Conservation (phyloP, 805 yeast species). For the Limtongozyma cylindracea region DNA sequence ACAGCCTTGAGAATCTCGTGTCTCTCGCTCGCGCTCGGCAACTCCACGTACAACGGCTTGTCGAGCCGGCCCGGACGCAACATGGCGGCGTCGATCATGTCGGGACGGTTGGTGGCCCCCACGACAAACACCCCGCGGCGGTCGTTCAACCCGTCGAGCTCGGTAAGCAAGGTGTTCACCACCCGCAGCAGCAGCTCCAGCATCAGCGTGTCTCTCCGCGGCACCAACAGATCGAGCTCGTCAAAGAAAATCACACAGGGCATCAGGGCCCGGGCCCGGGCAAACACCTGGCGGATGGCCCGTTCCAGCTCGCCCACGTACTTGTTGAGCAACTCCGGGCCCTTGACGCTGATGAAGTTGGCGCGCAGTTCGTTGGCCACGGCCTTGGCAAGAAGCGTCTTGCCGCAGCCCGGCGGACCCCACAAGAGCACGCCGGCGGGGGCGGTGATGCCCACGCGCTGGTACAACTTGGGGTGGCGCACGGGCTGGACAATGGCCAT, state of each 20-base stretch:
- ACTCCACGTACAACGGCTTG: slow-evolving; percentile 74
- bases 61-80: slow-evolving; percentile 90
- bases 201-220: slow-evolving; percentile 70
- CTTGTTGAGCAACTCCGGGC: slow-evolving; percentile 85
- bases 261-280: slow-evolving; percentile 74
- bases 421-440: slow-evolving; percentile 94
- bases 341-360: slow-evolving; percentile 84
- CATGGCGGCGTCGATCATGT: slow-evolving; percentile 97
- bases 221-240: slow-evolving; percentile 89
- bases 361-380: slow-evolving; percentile 96
- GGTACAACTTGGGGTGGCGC: slow-evolving; percentile 71
- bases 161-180: slow-evolving; percentile 84
- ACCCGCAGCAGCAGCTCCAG: slow-evolving; percentile 85
- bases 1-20: slow-evolving; percentile 63
- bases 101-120: slow-evolving; percentile 95
- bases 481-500: slow-evolving; percentile 97
- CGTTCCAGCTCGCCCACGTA: slow-evolving; percentile 93
- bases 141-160: slow-evolving; percentile 83
- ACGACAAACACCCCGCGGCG: slow-evolving; percentile 82
- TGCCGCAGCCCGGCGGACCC: slow-evolving; percentile 99
- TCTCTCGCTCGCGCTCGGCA: slow-evolving; percentile 62
- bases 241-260: slow-evolving; percentile 93
- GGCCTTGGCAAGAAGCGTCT: slow-evolving; percentile 86
- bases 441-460: slow-evolving; percentile 80
- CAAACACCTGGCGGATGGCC: slow-evolving; percentile 81